Base-by-base conservation (phyloP, 768 basidiomycete species). In the Leccinum incarnatum region DNA sequence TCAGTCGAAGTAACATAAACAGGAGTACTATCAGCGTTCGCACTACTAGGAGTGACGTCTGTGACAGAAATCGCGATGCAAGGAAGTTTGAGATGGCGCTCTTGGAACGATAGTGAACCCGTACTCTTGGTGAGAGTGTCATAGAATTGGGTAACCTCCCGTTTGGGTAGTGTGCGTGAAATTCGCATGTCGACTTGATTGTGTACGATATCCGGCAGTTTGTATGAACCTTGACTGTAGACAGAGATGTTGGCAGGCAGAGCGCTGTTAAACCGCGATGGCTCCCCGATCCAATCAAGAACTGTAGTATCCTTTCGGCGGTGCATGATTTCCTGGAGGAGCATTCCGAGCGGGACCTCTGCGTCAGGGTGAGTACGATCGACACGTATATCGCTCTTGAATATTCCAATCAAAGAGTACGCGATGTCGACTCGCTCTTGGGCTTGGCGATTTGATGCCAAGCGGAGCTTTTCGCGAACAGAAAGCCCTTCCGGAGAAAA, bases 271-370 rank as follows among this genome's bases (percentile, higher is more conserved):
- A 67, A 67, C 15, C 23, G 50, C 1, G 66, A 67, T 25, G 62
- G 15, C 12, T 40, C 17, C 23, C 66, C 66, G 5, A 59, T 7
- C 66, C 66, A 67, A 56, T 67, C 66, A 4, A 67, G 57, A n/a
- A 64, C 62, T 7, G 58, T 55, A 11, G 32, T n/a, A 7, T 64
- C 66, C n/a, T 56, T 51, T 27, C 51, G 48, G 5, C 59, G 65
- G 27, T 55, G 51, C 10, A 66, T 54, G 2, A 53, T 47, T 34
- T 67, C 65, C n/a, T 64, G 57, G 6, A 64, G 25, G 19, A 64
- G 62, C 1, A 37, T 53, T 2, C 63, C 63, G 19, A 64, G 63
- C 1, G 63, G 62, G 4, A 48, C 29, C 0, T 57, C 56, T 5
- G 30, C 25, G n/a, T 62, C 60, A 4, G 56, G 36, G 1, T 40